Evolutionary conservation across 1,284 basidiomycete species (phyloP).

Genomic region (Phaffia rhodozyma): DNA sequence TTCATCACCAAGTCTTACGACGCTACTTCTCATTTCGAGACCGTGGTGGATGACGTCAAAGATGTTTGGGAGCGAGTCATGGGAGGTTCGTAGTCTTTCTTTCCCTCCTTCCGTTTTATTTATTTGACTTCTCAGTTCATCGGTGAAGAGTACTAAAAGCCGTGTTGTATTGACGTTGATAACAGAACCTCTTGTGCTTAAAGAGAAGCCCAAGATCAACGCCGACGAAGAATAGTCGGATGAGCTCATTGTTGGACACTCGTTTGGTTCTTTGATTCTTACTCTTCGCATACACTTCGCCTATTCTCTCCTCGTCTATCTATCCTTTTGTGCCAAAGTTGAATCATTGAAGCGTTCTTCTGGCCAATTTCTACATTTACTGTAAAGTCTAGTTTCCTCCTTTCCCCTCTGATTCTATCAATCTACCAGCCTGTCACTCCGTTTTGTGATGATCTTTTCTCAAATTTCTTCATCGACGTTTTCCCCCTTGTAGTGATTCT

Average conservation of each 20-base stretch:
- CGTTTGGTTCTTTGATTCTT: neutral
- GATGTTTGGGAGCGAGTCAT: constrained; percentile 82
- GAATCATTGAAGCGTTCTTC: no score
- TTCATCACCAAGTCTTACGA: constrained; percentile 98
- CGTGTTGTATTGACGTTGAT: neutral
- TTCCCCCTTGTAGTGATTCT: no score
- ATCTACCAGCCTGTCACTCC: no score
- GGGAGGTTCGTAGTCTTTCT: constrained; percentile 33
- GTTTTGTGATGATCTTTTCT: no score
- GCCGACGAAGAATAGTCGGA: constrained; percentile 9
- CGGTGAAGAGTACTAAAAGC: no score
- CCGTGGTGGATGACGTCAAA: constrained; percentile 80
- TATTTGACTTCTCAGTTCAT: neutral
- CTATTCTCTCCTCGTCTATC: neutral
- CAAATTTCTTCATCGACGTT: no score
- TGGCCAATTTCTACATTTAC: no score
- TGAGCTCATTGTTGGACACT: neutral
- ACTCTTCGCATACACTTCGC: neutral
- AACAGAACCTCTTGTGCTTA: constrained; percentile 32
- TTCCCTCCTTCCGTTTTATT: neutral
- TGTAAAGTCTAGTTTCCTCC: no score
- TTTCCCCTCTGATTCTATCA: no score
- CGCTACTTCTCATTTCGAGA: constrained; percentile 98
- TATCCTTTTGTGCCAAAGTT: no score
- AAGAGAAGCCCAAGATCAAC: constrained; percentile 26